Base-by-base conservation (phyloP, 2,329 filamentous ascomycete genomes). In the Colletotrichum camelliae region DNA sequence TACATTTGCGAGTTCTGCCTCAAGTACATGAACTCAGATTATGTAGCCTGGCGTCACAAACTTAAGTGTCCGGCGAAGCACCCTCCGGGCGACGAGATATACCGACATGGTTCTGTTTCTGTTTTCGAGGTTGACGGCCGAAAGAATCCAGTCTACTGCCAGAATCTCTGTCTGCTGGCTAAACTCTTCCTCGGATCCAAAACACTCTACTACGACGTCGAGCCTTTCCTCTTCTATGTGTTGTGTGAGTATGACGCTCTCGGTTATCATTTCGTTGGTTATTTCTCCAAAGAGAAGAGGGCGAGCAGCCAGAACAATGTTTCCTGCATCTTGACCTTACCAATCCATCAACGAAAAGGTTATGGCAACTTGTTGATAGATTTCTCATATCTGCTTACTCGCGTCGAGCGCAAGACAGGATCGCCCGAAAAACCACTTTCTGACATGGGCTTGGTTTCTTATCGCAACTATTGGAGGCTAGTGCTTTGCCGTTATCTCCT, bases 11-110 rank as follows among this genome's bases (percentile, higher is more conserved):
- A 99, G 84, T 99, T 98, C 84, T 99, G 97, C 83, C 89, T 99
- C 76, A 99, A 98, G 86, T 99, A 99, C 87, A 98, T 99, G 96
- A 98, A 97, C 84, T 98, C 97, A 21, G 96, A 98, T 83, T 98
- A 98, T 81, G 97, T 99, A 33, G 96, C 97, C 16, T 98, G 96
- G 95, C 92, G 97, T 69, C 97, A 99, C 85, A 98, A 98, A 87
- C 91, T 96, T 80, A 99, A 99, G 87, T 99, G 97, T 80, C 94
- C 95, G 7, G 96, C 96, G 43, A 98, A 98, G 84, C 96, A 98
- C 81, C 97, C 97, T 5, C 97, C 97, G 0, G 97, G 97, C 29
- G 97, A 99, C 81, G 97, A 99, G 83, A 98, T 99, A 66, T 99
- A 99, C 83, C 94, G 97, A 1, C 93, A 98, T 80, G 93, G 93